phyloP scores from a whole-genome alignment of 805 yeast genomes.

The Kodamaea hsintzibuensis region DNA sequence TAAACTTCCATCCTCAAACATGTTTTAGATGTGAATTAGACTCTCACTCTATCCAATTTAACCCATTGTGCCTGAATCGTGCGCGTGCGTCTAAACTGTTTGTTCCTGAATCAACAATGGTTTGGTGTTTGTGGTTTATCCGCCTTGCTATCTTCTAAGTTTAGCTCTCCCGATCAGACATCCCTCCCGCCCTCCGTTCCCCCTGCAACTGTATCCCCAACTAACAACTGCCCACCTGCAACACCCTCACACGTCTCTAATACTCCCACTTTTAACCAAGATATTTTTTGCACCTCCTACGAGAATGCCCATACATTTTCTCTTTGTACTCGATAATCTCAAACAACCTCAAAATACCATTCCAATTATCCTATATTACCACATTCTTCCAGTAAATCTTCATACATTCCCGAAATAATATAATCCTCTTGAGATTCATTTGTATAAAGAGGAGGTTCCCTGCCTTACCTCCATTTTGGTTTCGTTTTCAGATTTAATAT shows the following conservation, averaged over 20 bases:
- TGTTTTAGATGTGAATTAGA: slow-evolving; percentile 1
- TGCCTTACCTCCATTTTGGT: neutral
- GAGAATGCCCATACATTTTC: neutral
- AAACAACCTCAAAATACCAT: neutral
- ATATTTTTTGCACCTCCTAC: neutral
- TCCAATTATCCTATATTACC: neutral
- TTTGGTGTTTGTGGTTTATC: neutral
- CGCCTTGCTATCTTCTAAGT: neutral
- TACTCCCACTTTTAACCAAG: neutral
- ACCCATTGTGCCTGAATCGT: neutral
- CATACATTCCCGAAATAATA: neutral
- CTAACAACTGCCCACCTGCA: neutral
- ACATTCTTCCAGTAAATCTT: neutral
- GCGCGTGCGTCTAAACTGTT: neutral
- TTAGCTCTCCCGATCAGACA: neutral
- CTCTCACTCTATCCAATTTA: neutral
- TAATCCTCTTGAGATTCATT: neutral
- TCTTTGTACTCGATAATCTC: neutral
- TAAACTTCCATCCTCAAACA: neutral
- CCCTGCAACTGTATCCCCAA: neutral
- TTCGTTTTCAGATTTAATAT: neutral
- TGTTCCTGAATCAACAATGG: neutral
- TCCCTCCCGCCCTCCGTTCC: neutral
- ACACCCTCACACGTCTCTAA: neutral
- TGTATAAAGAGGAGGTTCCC: neutral